These are phyloP conservation scores for Leucaena leucocephala DNA, from an alignment of 306 rosid species.

Conservation along the genomic window DNA sequence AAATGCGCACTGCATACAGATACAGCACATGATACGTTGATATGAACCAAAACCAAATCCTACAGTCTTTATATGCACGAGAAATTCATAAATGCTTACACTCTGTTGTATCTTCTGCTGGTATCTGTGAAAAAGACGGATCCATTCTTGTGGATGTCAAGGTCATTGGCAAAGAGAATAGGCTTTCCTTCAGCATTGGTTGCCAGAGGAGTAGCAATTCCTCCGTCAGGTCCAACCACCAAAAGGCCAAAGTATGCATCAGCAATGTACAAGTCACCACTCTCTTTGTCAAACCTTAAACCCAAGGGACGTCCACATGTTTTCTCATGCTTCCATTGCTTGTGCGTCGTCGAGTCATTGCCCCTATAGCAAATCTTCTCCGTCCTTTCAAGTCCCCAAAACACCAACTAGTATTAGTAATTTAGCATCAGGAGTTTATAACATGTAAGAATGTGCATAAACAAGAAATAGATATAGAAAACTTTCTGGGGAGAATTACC, in stretches of 20 bases:
- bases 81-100: slow-evolving; percentile 43
- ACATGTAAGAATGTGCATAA: neutral
- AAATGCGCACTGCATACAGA: slow-evolving; percentile 60
- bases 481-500: slow-evolving; percentile 44
- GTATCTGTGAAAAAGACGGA: slow-evolving; percentile 93
- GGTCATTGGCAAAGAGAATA: slow-evolving; percentile 90
- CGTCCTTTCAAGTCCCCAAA: slow-evolving; percentile 55
- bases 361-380: slow-evolving; percentile 75
- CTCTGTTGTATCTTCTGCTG: slow-evolving; percentile 83
- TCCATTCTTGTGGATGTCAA: slow-evolving; percentile 82
- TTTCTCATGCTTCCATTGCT: slow-evolving; percentile 93
- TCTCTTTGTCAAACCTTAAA: slow-evolving; percentile 68
- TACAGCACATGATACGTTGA: neutral
- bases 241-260: slow-evolving; percentile 89
- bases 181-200: slow-evolving; percentile 73
- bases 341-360: slow-evolving; percentile 69
- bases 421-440: neutral
- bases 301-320: slow-evolving; percentile 89
- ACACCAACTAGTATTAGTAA: neutral
- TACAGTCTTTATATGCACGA: neutral
- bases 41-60: neutral
- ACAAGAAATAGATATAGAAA: neutral
- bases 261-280: slow-evolving; percentile 77
- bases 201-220: slow-evolving; percentile 69
- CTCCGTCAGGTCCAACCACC: slow-evolving; percentile 83